Evolutionary conservation across 2,329 filamentous ascomycete species (phyloP), one percentile per base, ranked within the genome.

Genomic region (Chaetothyriales sp.): DNA sequence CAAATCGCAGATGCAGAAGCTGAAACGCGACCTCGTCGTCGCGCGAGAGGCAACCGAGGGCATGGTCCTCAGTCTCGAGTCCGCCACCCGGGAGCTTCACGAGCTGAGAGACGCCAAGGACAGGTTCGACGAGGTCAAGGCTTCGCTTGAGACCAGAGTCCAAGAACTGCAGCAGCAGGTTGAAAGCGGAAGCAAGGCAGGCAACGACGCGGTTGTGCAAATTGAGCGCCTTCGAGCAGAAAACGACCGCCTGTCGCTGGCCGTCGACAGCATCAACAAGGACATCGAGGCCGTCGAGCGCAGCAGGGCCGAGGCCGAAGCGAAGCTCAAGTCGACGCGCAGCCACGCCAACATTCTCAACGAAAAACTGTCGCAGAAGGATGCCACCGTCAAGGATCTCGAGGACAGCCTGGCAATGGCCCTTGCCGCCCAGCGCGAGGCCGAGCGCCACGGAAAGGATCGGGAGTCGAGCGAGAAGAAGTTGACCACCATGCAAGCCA

Each of bases 1-100:
- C 13, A 82, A 83, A 58, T 68, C 73, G 2, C 81, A 92, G 60
- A 79, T 94, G 25, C 73, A 77, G 18, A 74, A 71, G 1, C 71
- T 95, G 19, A 82, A 83, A 66, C 73, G 77, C 2, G 85, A 94
- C 60, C 73, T 95, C 4, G 76, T 78, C 1, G 77, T 80, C 10
- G 81, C 82, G 8, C 81, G 85, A 58, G 84, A 92, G 62, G 84
- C 83, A 44, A 81, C 78, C 43, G 70, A 79, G 54, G 75, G 77
- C n/a, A 75, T 88, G 61, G 77, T 80, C 25, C 67, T 73, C 61
- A 85, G 76, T 52, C 69, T 89, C 1, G 84, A 89, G 63, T 77
- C 77, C 48, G 77, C 82, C 0, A 83, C 81, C 1, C 72, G 77
- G 10, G 81, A 87, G 60, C 69, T 88, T 5, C 74, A 75, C 47